Conservation (phyloP, 2,329 filamentous ascomycete genomes). For the Graphilbum sp. region DNA sequence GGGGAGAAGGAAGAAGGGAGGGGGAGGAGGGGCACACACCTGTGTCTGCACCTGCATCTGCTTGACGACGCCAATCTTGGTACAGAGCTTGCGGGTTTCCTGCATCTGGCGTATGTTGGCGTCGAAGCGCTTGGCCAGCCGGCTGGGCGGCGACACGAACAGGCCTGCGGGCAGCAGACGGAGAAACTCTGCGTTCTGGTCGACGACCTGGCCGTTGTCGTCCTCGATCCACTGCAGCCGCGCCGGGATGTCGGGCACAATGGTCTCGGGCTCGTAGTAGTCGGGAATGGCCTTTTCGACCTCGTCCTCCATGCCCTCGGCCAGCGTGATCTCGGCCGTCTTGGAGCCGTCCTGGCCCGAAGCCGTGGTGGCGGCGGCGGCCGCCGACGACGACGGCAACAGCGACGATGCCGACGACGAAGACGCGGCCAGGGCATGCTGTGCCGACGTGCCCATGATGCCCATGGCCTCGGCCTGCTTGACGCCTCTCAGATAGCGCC, state of each 20-base stretch:
- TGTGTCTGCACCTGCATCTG: conserved; percentile 98
- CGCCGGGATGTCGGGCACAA: conserved; percentile 67
- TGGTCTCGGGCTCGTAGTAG: conserved; percentile 80
- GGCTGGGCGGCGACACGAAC: conserved; percentile 61
- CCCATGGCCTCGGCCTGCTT: conserved; percentile 46
- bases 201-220: conserved; percentile 72
- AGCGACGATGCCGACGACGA: neutral
- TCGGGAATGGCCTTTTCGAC: conserved; percentile 76
- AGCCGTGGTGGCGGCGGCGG: neutral
- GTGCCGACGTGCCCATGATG: conserved; percentile 11
- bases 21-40: conserved; percentile 29
- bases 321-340: conserved; percentile 45
- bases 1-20: conserved; percentile 1
- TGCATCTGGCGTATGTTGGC: conserved; percentile 90
- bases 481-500: conserved; percentile 67
- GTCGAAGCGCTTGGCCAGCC: conserved; percentile 65
- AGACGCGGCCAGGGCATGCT: neutral
- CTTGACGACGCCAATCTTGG: conserved; percentile 94
- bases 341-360: conserved; percentile 21
- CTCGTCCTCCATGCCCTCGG: conserved; percentile 87
- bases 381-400: neutral
- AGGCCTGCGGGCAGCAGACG: conserved; percentile 57
- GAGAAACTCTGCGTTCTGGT: conserved; percentile 73
- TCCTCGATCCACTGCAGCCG: conserved; percentile 82
- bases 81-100: conserved; percentile 86